Percentiles rank a stretch among this genome's conserved stretches.
Evolutionary conservation across 129 eudicot species (phyloP).

Genomic region (Artemisia tridentata): DNA sequence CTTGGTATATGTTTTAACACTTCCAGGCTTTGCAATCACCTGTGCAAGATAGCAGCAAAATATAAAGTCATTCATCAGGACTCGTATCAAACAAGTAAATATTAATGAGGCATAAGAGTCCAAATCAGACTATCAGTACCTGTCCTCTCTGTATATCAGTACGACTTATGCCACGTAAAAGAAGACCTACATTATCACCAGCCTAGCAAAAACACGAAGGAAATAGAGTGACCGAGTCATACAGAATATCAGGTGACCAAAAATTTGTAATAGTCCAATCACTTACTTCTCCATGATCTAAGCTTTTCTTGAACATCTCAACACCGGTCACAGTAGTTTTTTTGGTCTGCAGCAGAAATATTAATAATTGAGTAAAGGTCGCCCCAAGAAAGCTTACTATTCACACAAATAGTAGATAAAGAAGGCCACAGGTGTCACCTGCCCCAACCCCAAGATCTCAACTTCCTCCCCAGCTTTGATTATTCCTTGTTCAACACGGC

Average conservation of each 20-base stretch:
- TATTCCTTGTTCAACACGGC: constrained; percentile 86
- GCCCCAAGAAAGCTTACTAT: constrained; percentile 29
- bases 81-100: not conserved
- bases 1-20: constrained; percentile 65
- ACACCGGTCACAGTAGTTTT: constrained; percentile 87
- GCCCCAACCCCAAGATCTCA: constrained; percentile 78
- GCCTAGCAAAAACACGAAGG: constrained; percentile 45
- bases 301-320: constrained; percentile 94
- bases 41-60: constrained; percentile 17
- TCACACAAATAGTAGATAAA: constrained; percentile 2
- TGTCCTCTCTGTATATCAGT: constrained; percentile 84
- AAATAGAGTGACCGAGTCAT: not conserved
- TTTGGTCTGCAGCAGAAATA: constrained; percentile 25
- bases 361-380: not conserved
- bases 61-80: not conserved
- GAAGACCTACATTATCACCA: constrained; percentile 95
- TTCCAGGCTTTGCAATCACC: constrained; percentile 85
- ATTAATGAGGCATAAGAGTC: not conserved
- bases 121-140: constrained; percentile 46
- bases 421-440: constrained; percentile 37
- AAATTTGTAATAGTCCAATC: not conserved
- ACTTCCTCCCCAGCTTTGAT: constrained; percentile 91
- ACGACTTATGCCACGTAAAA: constrained; percentile 82
- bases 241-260: not conserved
- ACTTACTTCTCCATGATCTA: constrained; percentile 81